Conservation (phyloP, 2,329 filamentous ascomycete genomes). For the Aureobasidium sp. region DNA sequence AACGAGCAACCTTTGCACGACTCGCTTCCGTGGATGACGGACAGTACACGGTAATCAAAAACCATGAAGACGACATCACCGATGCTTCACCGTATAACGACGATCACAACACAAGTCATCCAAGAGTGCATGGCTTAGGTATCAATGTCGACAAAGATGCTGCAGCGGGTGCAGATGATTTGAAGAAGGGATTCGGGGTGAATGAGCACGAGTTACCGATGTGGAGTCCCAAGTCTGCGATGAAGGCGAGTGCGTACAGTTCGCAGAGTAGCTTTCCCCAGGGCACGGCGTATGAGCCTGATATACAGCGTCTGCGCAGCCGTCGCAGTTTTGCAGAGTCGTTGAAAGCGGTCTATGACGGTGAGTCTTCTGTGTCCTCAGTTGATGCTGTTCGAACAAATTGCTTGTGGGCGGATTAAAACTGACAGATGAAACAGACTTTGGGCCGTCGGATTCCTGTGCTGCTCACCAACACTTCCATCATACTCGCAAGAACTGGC, state of each 20-base stretch:
- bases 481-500: constrained; percentile 35
- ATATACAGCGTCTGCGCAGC: not conserved
- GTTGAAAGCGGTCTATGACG: constrained; percentile 5
- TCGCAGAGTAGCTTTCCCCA: constrained; percentile 1
- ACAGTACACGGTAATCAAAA: constrained; percentile 10
- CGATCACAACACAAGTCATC: not conserved
- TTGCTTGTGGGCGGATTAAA: not conserved
- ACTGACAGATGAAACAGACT: constrained; percentile 13
- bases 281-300: not conserved
- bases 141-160: not conserved
- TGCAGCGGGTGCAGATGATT: not conserved
- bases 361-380: not conserved
- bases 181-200: not conserved
- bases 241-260: constrained; percentile 10
- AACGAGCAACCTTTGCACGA: constrained; percentile 11
- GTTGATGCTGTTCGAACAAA: not conserved
- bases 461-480: constrained; percentile 32
- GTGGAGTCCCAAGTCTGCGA: not conserved
- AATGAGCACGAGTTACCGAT: not conserved
- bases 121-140: not conserved
- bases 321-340: constrained; percentile 5
- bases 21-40: constrained; percentile 8
- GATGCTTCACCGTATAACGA: not conserved
- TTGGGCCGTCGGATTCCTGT: constrained; percentile 29
- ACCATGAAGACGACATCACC: constrained; percentile 5